phyloP scores from a whole-genome alignment of 352 stramenopile genomes.

The Pythium dissimile region DNA sequence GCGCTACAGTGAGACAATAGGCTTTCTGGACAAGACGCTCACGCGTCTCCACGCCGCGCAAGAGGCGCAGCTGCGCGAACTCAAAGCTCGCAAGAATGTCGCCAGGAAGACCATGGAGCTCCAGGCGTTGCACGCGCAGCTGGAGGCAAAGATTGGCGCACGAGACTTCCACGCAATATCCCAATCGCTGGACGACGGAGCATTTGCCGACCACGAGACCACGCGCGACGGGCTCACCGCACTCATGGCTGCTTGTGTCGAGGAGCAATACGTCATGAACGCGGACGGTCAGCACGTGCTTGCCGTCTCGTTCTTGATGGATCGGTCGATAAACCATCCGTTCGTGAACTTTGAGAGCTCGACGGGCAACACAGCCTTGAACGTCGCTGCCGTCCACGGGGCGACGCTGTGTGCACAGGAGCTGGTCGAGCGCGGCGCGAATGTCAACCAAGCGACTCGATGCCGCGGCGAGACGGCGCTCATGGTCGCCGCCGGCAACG shows the following conservation, averaged over 20 bases:
- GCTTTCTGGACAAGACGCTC: conserved; percentile 32
- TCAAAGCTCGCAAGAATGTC: conserved; percentile 43
- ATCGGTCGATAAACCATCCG: conserved; percentile 44
- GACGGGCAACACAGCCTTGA: conserved; percentile 39
- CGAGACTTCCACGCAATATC: conserved; percentile 38
- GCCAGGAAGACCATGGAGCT: conserved; percentile 41
- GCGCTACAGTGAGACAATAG: conserved; percentile 32
- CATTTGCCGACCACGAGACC: conserved; percentile 70
- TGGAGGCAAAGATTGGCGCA: conserved; percentile 44
- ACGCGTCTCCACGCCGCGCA: conserved; percentile 18
- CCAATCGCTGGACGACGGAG: conserved; percentile 47
- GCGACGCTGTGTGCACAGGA: conserved; percentile 45
- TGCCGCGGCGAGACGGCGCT: conserved; percentile 41
- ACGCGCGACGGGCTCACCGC: conserved; percentile 29
- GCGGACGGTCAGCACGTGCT: conserved; percentile 46
- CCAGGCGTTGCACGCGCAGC: conserved; percentile 32
- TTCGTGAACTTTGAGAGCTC: conserved; percentile 65
- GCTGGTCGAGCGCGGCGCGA: conserved; percentile 48
- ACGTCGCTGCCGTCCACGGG: conserved; percentile 40
- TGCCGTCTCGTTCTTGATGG: conserved; percentile 54
- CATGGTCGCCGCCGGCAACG: conserved; percentile 53
- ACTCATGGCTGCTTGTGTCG: conserved; percentile 50
- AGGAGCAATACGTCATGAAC: conserved; percentile 62
- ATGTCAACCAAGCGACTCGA: conserved; percentile 39
- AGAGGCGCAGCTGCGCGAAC: conserved; percentile 25